Evolutionary conservation across 768 basidiomycete genomes (phyloP).

Genomic region (Thelephora aurantiotincta): DNA sequence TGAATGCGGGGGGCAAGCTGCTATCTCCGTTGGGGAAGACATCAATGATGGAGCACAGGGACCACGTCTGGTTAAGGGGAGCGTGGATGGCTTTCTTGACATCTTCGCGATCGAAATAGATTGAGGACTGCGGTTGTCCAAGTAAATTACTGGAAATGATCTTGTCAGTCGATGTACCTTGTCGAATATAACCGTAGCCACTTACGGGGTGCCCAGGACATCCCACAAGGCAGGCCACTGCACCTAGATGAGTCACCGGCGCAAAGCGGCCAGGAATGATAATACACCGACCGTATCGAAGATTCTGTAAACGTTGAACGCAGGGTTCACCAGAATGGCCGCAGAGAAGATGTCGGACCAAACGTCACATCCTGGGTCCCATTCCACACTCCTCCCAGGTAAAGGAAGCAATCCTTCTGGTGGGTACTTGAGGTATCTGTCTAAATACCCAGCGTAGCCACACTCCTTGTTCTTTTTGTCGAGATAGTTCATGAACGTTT

Average conservation of each 20-base stretch:
- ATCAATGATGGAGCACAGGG: slow-evolving; percentile 41
- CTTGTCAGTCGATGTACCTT: neutral
- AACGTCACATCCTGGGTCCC: slow-evolving; percentile 42
- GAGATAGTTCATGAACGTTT: no score
- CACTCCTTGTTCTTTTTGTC: no score
- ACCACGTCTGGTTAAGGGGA: no score
- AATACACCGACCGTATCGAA: slow-evolving; percentile 25
- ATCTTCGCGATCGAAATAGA: no score
- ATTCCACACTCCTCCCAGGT: slow-evolving; percentile 37
- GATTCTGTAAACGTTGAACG: slow-evolving; percentile 72
- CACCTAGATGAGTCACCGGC: no score
- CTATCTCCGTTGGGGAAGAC: no score
- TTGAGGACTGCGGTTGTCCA: no score
- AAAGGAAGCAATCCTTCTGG: slow-evolving; percentile 45
- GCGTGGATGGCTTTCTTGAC: no score
- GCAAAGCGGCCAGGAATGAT: neutral
- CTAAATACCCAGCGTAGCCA: no score
- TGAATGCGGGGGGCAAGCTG: no score
- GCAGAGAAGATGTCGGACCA: slow-evolving; percentile 58
- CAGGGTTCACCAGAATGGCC: slow-evolving; percentile 51
- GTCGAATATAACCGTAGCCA: neutral
- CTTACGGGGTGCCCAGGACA: slow-evolving; percentile 70
- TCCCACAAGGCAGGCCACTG: slow-evolving; percentile 61
- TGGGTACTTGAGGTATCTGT: no score
- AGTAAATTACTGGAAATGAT: no score